phyloP scores from a whole-genome alignment of 495 filamentous ascomycete species.

The Penicillium subrubescens region DNA sequence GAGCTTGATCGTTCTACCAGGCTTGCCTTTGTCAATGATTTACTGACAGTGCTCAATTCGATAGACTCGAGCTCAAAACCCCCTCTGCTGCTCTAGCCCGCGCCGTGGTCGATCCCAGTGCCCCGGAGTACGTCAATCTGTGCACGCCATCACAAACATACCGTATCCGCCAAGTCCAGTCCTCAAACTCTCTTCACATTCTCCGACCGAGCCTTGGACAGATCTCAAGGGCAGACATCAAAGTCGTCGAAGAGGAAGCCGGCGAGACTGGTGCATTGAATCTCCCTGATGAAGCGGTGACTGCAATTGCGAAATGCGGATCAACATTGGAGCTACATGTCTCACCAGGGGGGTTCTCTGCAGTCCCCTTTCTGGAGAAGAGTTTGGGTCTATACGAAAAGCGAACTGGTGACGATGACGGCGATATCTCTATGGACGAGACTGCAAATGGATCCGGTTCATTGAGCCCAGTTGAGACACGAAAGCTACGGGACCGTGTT shows the following conservation, averaged over 20 bases:
- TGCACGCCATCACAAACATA: constrained; percentile 71
- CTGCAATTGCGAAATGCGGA: constrained; percentile 67
- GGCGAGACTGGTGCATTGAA: constrained; percentile 33
- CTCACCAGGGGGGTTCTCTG: constrained; percentile 38
- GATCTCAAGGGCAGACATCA: constrained; percentile 33
- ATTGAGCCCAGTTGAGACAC: constrained; percentile 5
- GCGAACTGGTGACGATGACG: constrained; percentile 25
- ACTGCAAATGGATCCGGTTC: not conserved
- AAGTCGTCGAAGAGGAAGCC: constrained; percentile 30
- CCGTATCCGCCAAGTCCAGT: constrained; percentile 84
- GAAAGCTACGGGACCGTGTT: constrained; percentile 27
- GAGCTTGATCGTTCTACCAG: not conserved
- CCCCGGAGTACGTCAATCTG: constrained; percentile 68
- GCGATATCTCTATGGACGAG: constrained; percentile 22
- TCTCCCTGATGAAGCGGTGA: constrained; percentile 44
- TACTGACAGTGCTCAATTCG: not conserved
- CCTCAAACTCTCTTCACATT: constrained; percentile 83
- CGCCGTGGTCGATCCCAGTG: constrained; percentile 32
- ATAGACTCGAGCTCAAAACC: constrained; percentile 69
- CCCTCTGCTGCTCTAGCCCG: constrained; percentile 30
- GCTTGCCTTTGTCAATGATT: not conserved
- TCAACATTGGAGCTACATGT: constrained; percentile 69
- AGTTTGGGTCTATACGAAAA: constrained; percentile 39
- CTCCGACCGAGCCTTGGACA: constrained; percentile 53
- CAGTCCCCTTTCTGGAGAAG: constrained; percentile 35